phyloP scores from a whole-genome alignment of 257 asterid species.

The Linderniella brevidens region DNA sequence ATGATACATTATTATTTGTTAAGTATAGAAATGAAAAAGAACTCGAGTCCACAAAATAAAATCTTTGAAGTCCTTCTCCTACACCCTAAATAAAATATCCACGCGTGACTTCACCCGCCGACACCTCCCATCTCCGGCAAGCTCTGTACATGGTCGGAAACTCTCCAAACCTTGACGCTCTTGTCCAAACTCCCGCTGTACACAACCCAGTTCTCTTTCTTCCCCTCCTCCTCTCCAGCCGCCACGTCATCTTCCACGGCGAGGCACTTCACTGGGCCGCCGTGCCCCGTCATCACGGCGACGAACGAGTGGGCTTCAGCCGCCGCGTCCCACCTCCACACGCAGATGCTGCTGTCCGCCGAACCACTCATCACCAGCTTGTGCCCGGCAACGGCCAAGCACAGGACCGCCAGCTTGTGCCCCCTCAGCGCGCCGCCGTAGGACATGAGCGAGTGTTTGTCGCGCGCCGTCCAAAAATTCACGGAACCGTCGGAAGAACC shows the following conservation, averaged over 20 bases:
- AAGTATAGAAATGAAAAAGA: too few species aligned
- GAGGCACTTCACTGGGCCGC: slow-evolving; percentile 53
- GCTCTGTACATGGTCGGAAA: slow-evolving; percentile 11
- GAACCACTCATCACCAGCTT: slow-evolving; percentile 50
- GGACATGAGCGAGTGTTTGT: slow-evolving; percentile 16
- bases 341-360: slow-evolving; percentile 48
- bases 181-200: slow-evolving; percentile 43
- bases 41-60: too few species aligned
- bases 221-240: slow-evolving; percentile 7
- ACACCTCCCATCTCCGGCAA: not conserved
- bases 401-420: slow-evolving; percentile 48
- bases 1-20: too few species aligned
- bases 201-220: slow-evolving; percentile 18
- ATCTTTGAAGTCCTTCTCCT: too few species aligned
- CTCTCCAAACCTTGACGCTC: slow-evolving; percentile 35
- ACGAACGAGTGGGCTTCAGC: slow-evolving; percentile 32
- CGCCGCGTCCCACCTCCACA: slow-evolving; percentile 30
- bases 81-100: not conserved
- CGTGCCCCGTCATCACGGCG: slow-evolving; percentile 39
- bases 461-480: slow-evolving; percentile 36
- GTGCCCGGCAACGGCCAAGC: slow-evolving; percentile 29
- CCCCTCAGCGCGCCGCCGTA: slow-evolving; percentile 47
- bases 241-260: slow-evolving; percentile 22
- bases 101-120: not conserved
- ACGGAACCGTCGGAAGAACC: slow-evolving; percentile 60